phyloP scores from a whole-genome alignment of 352 stramenopile species.

The Phytophthora agathidicida region DNA sequence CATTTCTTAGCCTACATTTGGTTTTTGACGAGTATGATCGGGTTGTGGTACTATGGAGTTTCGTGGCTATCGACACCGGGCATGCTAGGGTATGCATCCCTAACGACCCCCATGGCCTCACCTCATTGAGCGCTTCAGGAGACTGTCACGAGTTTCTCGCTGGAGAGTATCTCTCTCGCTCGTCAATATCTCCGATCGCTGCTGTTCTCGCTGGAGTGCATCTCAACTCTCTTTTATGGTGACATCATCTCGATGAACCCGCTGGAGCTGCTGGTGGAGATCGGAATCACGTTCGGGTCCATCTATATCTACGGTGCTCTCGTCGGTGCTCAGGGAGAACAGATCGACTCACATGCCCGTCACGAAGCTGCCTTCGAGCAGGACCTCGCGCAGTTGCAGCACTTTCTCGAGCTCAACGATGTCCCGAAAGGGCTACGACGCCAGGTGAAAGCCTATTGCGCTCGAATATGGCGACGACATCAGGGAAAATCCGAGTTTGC shows the following conservation, averaged over 20 bases:
- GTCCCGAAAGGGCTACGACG: constrained; percentile 64
- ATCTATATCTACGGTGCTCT: constrained; percentile 64
- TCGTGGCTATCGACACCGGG: constrained; percentile 68
- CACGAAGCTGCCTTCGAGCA: constrained; percentile 64
- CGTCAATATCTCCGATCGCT: constrained; percentile 69
- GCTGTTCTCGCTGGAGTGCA: constrained; percentile 62
- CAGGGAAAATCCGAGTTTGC: constrained; percentile 58
- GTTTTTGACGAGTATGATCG: constrained; percentile 50
- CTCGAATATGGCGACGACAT: constrained; percentile 55
- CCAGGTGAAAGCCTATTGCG: constrained; percentile 75
- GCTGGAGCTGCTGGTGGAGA: constrained; percentile 57
- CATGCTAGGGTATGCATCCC: constrained; percentile 40
- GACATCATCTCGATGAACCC: constrained; percentile 61
- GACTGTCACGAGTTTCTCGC: constrained; percentile 20
- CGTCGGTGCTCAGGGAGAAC: constrained; percentile 45
- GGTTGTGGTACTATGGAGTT: constrained; percentile 35
- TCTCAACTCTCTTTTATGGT: constrained; percentile 57
- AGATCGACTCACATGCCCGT: constrained; percentile 46
- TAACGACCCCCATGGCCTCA: background rate
- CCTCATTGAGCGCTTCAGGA: too few species aligned
- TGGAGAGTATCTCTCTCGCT: constrained; percentile 37
- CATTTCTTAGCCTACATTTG: constrained; percentile 67
- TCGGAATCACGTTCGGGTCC: constrained; percentile 53
- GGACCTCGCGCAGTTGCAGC: constrained; percentile 61
- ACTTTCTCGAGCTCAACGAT: constrained; percentile 65